Evolutionary conservation across 2,329 filamentous ascomycete species (phyloP).

Genomic region (Cladorrhinum sp.): DNA sequence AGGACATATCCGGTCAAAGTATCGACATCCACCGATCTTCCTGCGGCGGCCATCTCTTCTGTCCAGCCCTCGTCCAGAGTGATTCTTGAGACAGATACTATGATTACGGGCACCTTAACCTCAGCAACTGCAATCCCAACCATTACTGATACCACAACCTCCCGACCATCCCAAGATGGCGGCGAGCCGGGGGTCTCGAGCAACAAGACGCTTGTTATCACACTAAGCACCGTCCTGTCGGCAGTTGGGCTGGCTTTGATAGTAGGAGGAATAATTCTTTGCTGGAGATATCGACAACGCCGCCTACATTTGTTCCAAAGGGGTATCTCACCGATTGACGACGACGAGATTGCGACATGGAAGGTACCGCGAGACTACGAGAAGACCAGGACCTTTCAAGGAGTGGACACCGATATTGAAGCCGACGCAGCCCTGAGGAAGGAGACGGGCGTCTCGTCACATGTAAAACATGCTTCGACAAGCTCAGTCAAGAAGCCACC

Average conservation of each 20-base stretch:
- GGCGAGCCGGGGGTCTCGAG: conserved; percentile 24
- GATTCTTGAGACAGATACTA: conserved; percentile 20
- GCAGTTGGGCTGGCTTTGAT: conserved; percentile 44
- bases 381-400: conserved; percentile 20
- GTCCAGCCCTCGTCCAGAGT: conserved; percentile 7
- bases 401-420: conserved; percentile 21
- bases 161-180: conserved; percentile 7
- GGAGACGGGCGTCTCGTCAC: conserved; percentile 28
- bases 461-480: conserved; percentile 38
- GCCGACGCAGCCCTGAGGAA: conserved; percentile 31
- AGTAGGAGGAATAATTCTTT: conserved; percentile 37
- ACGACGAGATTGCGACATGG: conserved; percentile 66
- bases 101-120: conserved; percentile 21
- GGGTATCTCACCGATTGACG: conserved; percentile 59
- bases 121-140: conserved; percentile 10
- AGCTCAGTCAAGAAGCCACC: conserved; percentile 43
- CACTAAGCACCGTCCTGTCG: conserved; percentile 49
- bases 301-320: conserved; percentile 47
- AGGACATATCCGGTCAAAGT: neutral
- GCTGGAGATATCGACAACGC: conserved; percentile 38
- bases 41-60: neutral
- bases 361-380: conserved; percentile 37
- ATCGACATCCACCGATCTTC: neutral
- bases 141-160: conserved; percentile 10
- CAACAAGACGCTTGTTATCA: conserved; percentile 47